Evolutionary conservation across 257 asterid species (phyloP).

Genomic region (Leptodermis oblonga): DNA sequence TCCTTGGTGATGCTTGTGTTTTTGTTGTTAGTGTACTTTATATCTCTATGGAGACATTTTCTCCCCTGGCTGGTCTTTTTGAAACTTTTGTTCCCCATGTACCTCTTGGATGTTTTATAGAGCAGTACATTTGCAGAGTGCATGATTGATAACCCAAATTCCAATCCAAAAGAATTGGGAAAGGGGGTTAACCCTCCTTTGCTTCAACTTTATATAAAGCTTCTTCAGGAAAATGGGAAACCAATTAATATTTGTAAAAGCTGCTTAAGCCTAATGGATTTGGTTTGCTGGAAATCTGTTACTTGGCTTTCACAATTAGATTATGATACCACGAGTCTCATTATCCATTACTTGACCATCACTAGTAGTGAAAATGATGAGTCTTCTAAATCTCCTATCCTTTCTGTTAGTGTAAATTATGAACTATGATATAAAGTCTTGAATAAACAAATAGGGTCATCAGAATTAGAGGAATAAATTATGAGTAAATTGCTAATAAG

Average conservation of each 20-base stretch:
- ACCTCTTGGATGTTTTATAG: not conserved
- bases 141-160: not conserved
- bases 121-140: not conserved
- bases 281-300: not conserved
- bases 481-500: not conserved
- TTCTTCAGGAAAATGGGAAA: not conserved
- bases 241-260: not conserved
- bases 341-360: not conserved
- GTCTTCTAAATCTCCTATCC: not conserved
- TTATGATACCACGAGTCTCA: not conserved
- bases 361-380: not conserved
- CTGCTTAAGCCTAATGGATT: not conserved
- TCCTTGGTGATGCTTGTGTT: not conserved
- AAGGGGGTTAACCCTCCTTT: not conserved
- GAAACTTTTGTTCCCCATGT: not conserved
- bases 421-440: not conserved
- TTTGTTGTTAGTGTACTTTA: not conserved
- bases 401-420: not conserved
- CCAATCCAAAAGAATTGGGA: not conserved
- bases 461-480: not conserved
- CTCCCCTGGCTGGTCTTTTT: not conserved
- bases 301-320: not conserved
- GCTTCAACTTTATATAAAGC: not conserved
- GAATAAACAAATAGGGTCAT: not conserved
- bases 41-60: not conserved